Percentiles rank a stretch among this genome's conserved stretches.
These are phyloP conservation scores for Cordyceps cateniannulata DNA, from an alignment of 2,329 filamentous ascomycete species.

Conservation along the genomic window DNA sequence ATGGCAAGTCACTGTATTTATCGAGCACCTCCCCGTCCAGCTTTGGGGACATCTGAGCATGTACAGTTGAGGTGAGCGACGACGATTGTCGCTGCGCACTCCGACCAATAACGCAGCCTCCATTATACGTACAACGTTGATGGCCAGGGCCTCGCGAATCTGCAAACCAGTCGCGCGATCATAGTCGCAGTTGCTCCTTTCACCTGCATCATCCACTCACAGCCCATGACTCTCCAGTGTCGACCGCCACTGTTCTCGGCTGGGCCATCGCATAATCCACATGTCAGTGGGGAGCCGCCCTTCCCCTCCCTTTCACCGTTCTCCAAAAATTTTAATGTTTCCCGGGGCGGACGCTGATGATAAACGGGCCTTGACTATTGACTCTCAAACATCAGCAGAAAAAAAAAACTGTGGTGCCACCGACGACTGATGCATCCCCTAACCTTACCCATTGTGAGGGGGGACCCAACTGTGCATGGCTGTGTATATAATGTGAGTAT, in stretches of 20 bases:
- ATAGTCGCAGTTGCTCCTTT: not conserved
- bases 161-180: not conserved
- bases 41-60: not conserved
- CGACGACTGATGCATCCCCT: not conserved
- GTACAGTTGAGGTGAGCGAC: not conserved
- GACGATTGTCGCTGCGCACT: not conserved
- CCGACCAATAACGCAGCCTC: not conserved
- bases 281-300: not conserved
- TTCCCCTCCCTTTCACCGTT: not conserved
- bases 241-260: not conserved
- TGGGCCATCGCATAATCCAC: not conserved
- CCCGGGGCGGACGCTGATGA: not conserved
- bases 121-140: not conserved
- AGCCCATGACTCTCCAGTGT: not conserved
- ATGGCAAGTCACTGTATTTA: not conserved
- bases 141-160: not conserved
- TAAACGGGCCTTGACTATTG: not conserved
- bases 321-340: not conserved
- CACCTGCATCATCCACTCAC: not conserved
- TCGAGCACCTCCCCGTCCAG: not conserved
- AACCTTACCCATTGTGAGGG: slow-evolving; percentile 8
- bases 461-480: not conserved
- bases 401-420: not conserved
- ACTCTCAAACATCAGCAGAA: slow-evolving; percentile 4
- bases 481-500: not conserved